Base-by-base conservation (phyloP, 768 basidiomycete species). In the Serendipita sp. region DNA sequence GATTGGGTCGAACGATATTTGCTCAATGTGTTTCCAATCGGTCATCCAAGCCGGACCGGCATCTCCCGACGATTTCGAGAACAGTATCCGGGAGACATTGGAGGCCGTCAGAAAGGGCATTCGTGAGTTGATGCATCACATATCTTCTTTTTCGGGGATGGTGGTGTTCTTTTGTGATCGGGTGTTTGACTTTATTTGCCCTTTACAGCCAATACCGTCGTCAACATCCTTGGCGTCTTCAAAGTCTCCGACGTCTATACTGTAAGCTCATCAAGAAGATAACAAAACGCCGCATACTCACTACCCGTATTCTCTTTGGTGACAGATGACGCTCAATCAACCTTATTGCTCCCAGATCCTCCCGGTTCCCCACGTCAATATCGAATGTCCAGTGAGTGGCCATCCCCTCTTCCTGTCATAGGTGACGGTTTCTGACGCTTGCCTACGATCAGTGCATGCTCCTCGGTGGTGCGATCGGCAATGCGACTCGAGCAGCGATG, bases 1-100 rank as follows among this genome's bases (percentile, higher is more conserved):
- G 31, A 62, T 62, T 48, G 62, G 61, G 28, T 24, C 61, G 28
- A 62, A 62, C 42, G 62, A 62, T 30, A 53, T 62, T 17, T 62
- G 62, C 62, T 48, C 44, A 26, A 31, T 62, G 44, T 62, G 61
- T 26, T 16, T 30, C 61, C 34, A 41, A 17, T 11, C 58, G 7
- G 17, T 24, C 34, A 11, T 30, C 9, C 16, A 24, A 11, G 11
- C 38, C 26, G 58, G 58, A 24, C 28, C 26, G 7, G 58, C 13
- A 26, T 31, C 34, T 31, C 33, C 62, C 13, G 48, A 62, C 26
- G 42, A 38, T 41, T 62, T 62, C 33, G 62, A 62, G 48, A 22
- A 48, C 14, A 48, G 43, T 34, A 48, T 62, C 17, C 43, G 62
- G 16, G 7, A 7, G 20, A 42, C 62, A n/a, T 48, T 62, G 9